phyloP scores from a whole-genome alignment of 768 basidiomycete genomes.

The Russula ochroleuca region DNA sequence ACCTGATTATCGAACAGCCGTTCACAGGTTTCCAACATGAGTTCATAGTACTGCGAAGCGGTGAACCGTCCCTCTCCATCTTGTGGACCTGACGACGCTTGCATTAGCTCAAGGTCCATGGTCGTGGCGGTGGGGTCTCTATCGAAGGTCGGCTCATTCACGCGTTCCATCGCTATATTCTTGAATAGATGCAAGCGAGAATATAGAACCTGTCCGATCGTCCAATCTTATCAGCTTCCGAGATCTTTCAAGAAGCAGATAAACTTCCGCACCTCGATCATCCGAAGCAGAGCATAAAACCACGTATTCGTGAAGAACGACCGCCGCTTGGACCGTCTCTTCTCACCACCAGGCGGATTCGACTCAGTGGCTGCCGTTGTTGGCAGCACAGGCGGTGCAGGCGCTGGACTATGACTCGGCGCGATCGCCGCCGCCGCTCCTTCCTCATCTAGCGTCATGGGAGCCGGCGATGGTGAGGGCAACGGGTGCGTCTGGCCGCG shows the following conservation, averaged over 20 bases:
- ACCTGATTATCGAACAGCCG: slow-evolving; percentile 89
- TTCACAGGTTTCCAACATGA: slow-evolving; percentile 84
- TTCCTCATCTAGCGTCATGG: slow-evolving; percentile 37
- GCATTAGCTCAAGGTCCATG: slow-evolving; percentile 38
- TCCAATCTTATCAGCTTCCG: background rate
- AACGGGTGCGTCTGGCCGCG: slow-evolving; percentile 50
- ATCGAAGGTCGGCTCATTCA: slow-evolving; percentile 33
- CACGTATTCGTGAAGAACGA: slow-evolving; percentile 87
- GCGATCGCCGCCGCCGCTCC: slow-evolving; percentile 22
- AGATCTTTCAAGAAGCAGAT: background rate
- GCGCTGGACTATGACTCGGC: background rate
- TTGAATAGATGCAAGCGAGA: slow-evolving; percentile 79
- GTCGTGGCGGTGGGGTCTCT: slow-evolving; percentile 36
- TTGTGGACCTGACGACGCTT: slow-evolving; percentile 28
- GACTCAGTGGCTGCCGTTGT: background rate
- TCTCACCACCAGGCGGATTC: slow-evolving; percentile 21
- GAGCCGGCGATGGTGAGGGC: slow-evolving; percentile 56
- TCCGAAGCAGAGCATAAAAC: slow-evolving; percentile 79
- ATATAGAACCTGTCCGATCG: slow-evolving; percentile 63
- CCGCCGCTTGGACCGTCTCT: slow-evolving; percentile 41
- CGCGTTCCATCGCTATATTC: slow-evolving; percentile 50
- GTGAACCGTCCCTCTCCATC: slow-evolving; percentile 36
- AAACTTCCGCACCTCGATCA: slow-evolving; percentile 66
- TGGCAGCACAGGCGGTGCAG: background rate
- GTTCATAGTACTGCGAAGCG: slow-evolving; percentile 70